Percentiles rank a stretch among this genome's conserved stretches.
These are phyloP conservation scores for Botrytis byssoidea DNA, from an alignment of 2,329 filamentous ascomycete species.

Conservation along the genomic window DNA sequence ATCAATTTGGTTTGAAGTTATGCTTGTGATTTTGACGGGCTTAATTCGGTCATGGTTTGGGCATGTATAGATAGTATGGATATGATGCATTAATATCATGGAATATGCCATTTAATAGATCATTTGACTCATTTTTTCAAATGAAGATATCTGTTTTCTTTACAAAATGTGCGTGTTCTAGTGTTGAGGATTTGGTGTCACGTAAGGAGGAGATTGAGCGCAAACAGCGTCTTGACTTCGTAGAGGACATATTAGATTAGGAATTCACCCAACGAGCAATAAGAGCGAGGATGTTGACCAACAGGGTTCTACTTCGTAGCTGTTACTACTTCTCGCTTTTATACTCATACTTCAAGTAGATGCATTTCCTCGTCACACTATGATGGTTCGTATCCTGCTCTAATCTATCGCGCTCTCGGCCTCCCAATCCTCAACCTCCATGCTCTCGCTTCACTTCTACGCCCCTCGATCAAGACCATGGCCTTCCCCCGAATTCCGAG, in stretches of 20 bases:
- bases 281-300: background rate
- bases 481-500: too few relatives aligned
- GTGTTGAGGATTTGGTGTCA: background rate
- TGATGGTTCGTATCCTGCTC: background rate
- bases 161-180: background rate
- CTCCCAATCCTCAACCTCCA: background rate
- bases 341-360: background rate
- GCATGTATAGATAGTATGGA: background rate
- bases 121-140: background rate
- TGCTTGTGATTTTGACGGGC: background rate
- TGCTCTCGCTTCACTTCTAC: background rate
- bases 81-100: background rate
- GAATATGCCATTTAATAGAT: background rate
- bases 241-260: background rate
- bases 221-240: background rate
- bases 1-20: conserved; percentile 2
- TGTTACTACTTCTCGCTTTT: background rate
- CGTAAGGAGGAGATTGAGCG: background rate
- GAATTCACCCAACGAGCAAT: background rate
- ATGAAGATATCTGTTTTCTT: background rate
- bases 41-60: background rate
- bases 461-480: background rate
- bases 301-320: too few relatives aligned
- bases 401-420: too few relatives aligned
- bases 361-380: too few relatives aligned